Base-by-base conservation (phyloP, 441 rosid species). In the Monsonia emarginata region DNA sequence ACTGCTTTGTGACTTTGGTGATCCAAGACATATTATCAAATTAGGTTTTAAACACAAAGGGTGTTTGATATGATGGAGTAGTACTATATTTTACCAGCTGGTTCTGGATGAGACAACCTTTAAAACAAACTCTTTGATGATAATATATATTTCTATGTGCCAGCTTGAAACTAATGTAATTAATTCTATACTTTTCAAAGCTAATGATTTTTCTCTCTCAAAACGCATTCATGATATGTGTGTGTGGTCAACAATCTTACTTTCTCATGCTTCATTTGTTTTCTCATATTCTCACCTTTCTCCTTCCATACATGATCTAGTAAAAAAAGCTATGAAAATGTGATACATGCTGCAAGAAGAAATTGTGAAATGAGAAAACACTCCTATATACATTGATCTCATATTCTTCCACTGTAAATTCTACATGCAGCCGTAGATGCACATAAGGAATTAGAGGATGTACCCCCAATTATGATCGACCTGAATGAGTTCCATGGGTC, bases 401-500 rank as follows among this genome's bases (percentile, higher is more conserved):
- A 19, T 52, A 52, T 52, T 21, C 27, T 8, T 19, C n/a, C 14
- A 4, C 3, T n/a, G 52, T 14, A 5, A 5, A 44, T 44, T 44
- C 21, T 44, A 44, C 18, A 16, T 44, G 52, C 52, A 44, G 52
- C 21, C 16, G n/a, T 19, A 44, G 52, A 44, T 44, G 52, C 52
- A 44, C 19, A 44, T 16, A 16, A 44, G 52, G 52, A 44, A 44
- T n/a, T 44, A 44, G 52, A 44, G 14, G 52, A 44, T 44, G 52
- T 44, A 44, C 19, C 16, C 16, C 52, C 52, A 44, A 44, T 44
- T 19, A 44, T 2, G 16, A 5, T 44, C 1, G 52, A 44, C 18
- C 52, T 19, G 5, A 16, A 44, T 13, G 52, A 44, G 16, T 44
- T 44, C 52, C 21, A 16, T 44, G 52, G 52, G 52, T 44, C 91